phyloP scores from a whole-genome alignment of 352 stramenopile genomes.

The Globisporangium apiculatum region DNA sequence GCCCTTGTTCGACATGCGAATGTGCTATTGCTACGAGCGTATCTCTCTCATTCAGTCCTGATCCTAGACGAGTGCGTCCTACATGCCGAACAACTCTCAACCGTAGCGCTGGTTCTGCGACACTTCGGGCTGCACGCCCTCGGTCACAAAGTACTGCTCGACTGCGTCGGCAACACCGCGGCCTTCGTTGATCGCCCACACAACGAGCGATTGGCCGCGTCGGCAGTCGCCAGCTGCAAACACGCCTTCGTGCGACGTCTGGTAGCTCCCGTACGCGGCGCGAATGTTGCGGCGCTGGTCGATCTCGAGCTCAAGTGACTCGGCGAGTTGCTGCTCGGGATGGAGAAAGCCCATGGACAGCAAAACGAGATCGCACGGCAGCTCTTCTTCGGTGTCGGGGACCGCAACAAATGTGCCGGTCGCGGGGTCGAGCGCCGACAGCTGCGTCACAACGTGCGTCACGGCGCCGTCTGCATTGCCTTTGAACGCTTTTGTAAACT shows the following conservation, averaged over 20 bases:
- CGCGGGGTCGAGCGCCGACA: slow-evolving; percentile 46
- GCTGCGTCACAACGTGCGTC: slow-evolving; percentile 65
- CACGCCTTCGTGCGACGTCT: slow-evolving; percentile 92
- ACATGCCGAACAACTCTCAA: slow-evolving; percentile 13
- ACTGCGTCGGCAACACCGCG: slow-evolving; percentile 88
- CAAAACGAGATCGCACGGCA: slow-evolving; percentile 92
- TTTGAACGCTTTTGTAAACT: slow-evolving; percentile 72
- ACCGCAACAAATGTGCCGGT: slow-evolving; percentile 70
- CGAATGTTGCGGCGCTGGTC: slow-evolving; percentile 94
- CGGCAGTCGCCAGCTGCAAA: slow-evolving; percentile 97
- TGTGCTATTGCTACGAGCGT: no score
- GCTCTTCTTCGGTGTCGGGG: slow-evolving; percentile 88
- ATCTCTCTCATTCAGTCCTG: no score
- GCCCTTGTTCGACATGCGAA: no score
- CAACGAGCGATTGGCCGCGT: slow-evolving; percentile 95
- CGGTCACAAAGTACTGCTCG: slow-evolving; percentile 77
- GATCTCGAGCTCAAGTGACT: slow-evolving; percentile 87
- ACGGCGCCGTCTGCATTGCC: slow-evolving; percentile 70
- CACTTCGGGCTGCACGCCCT: slow-evolving; percentile 72
- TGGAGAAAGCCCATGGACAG: slow-evolving; percentile 97
- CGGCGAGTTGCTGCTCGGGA: slow-evolving; percentile 89
- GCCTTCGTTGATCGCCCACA: slow-evolving; percentile 98
- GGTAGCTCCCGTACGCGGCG: slow-evolving; percentile 91
- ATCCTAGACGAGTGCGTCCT: no score
- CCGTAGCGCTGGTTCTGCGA: slow-evolving; percentile 76